Evolutionary conservation across 2,329 filamentous ascomycete species (phyloP), one percentile per base, ranked within the genome.

Genomic region (Ambrosiella xylebori): DNA sequence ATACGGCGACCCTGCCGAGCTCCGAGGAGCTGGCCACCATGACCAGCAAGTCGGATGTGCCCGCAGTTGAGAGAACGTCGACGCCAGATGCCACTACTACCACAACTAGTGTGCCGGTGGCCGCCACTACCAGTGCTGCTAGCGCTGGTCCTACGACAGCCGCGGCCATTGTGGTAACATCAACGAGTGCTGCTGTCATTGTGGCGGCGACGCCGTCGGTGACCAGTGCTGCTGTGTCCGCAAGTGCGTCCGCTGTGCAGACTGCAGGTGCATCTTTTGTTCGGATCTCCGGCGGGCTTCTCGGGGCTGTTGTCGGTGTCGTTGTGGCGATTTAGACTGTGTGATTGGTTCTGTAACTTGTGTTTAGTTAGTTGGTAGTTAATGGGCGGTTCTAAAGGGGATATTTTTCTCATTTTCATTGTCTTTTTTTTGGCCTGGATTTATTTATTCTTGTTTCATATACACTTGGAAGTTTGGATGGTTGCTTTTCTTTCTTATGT

Each of bases 21-120:
- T 47, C 54, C 13, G n/a, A n/a, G 35, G 54, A 56, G 40, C 40
- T 56, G 13, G 54, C 38, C 19, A 53, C 52, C n/a, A 38, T 40
- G 17, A 44, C 59, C 7, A 52, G 56, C 9, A 38, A 35, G 13
- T 45, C 44, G 5, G 27, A 37, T 35, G 45, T 54, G 1, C 51
- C 53, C 2, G 50, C 49, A 13, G 39, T 52, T 5, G 15, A 51
- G 11, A 47, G 13, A 2, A 52, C 47, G 9, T 44, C 49, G 11
- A 41, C 49, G 6, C 15, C 27, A 3, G 55, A 56, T 7, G 44
- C 51, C 12, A 52, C 56, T 11, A 51, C 56, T 12, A 56, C 41
- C 5, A 50, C 54, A 7, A 37, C 50, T 2, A 9, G 17, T 1
- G 15, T 27, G 2, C 49, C 53, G 3, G 15, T n/a, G 3, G 45